Conservation (phyloP, 106 monocot species). For the Allium fistulosum region DNA sequence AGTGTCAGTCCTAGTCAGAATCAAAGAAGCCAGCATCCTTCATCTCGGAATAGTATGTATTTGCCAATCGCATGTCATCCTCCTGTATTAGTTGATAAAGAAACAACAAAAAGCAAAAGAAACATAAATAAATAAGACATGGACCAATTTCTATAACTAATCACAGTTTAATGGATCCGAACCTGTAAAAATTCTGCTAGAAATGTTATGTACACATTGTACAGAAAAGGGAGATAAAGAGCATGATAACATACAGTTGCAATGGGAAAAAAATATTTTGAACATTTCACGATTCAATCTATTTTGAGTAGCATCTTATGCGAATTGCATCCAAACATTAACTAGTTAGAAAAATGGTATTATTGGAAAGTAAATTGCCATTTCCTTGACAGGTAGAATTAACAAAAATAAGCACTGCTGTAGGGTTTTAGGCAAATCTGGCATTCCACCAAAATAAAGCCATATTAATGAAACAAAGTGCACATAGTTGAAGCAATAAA, state of each 20-base stretch:
- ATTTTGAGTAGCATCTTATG: too few species aligned
- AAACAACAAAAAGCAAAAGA: neutral
- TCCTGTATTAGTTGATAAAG: conserved; percentile 32
- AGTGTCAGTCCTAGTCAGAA: conserved; percentile 72
- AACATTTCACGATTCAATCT: neutral
- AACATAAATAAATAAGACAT: neutral
- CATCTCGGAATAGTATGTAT: conserved; percentile 96
- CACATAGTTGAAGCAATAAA: too few species aligned
- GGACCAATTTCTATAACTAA: neutral
- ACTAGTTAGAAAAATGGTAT: too few species aligned
- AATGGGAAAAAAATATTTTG: neutral
- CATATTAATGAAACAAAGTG: neutral
- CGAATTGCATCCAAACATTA: too few species aligned
- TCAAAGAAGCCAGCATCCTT: conserved; percentile 98
- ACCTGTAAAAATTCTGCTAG: conserved; percentile 96
- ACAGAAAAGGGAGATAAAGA: conserved; percentile 83
- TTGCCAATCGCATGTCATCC: conserved; percentile 86
- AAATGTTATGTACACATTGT: conserved; percentile 77
- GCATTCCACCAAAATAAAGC: neutral
- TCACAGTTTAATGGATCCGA: too few species aligned
- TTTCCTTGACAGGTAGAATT: too few species aligned
- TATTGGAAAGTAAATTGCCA: too few species aligned
- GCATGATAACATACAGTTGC: conserved; percentile 73
- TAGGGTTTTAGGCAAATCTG: neutral
- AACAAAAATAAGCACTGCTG: neutral